phyloP scores from a whole-genome alignment of 2,329 filamentous ascomycete genomes.

The Cercospora sp. region DNA sequence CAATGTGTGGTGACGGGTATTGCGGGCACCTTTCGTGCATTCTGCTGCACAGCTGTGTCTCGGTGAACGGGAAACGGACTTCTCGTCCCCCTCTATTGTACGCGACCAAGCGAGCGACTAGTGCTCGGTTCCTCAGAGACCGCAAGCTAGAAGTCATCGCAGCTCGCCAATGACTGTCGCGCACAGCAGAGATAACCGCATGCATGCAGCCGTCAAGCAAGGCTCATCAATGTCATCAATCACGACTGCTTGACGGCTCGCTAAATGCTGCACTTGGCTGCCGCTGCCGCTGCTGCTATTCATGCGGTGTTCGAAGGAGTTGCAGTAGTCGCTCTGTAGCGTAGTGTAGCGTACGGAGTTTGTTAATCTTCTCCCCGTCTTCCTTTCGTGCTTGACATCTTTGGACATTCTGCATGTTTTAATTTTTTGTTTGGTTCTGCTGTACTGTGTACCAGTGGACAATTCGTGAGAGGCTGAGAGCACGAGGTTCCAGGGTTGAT shows the following conservation, averaged over 20 bases:
- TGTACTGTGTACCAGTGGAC: too few relatives aligned
- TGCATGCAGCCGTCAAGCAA: too few relatives aligned
- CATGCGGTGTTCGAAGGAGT: not conserved
- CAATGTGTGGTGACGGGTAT: not conserved
- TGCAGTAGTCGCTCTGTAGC: not conserved
- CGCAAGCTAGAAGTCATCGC: too few relatives aligned
- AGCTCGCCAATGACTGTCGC: too few relatives aligned
- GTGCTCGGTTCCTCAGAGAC: too few relatives aligned
- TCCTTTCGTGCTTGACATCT: not conserved
- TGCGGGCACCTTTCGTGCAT: not conserved
- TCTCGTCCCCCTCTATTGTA: too few relatives aligned
- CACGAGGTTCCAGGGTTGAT: not conserved
- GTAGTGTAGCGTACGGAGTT: not conserved
- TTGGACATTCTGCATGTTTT: not conserved
- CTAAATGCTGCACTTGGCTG: too few relatives aligned
- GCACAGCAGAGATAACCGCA: too few relatives aligned
- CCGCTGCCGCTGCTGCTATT: too few relatives aligned
- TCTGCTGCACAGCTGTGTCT: not conserved
- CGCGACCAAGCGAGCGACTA: too few relatives aligned
- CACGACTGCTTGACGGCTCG: not conserved
- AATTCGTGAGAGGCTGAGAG: too few relatives aligned
- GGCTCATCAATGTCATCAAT: not conserved
- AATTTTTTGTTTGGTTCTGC: too few relatives aligned
- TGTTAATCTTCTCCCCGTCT: not conserved
- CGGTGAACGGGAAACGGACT: not conserved